Percentiles rank a stretch among this genome's conserved stretches.
Conservation (phyloP, 148 eudicot genomes). For the Rhododendron williamsianum region DNA sequence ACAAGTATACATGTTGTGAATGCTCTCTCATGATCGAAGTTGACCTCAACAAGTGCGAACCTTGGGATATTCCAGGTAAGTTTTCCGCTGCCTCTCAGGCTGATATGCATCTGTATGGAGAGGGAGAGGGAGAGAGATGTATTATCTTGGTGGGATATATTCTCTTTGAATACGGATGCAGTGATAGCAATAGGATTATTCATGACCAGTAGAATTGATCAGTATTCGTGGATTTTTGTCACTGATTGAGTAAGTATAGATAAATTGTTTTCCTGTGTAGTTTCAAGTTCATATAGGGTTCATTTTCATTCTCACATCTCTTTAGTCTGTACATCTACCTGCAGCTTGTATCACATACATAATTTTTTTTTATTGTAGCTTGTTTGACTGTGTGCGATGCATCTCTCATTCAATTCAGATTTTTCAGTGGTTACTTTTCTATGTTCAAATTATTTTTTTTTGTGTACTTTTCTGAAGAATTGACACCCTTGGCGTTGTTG, state of each 20-base stretch:
- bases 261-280: neutral
- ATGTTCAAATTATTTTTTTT: neutral
- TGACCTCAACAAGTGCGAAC: conserved; percentile 89
- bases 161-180: neutral
- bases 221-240: neutral
- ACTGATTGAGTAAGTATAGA: neutral
- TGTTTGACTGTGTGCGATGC: neutral
- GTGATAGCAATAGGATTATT: neutral
- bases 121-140: neutral
- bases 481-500: conserved; percentile 29
- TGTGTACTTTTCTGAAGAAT: conserved; percentile 18
- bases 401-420: conserved; percentile 9
- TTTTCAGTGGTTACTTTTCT: neutral
- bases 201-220: neutral
- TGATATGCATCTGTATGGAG: neutral
- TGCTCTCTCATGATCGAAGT: conserved; percentile 59
- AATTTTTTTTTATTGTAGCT: neutral
- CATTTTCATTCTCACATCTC: neutral
- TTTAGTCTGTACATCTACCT: neutral
- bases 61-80: conserved; percentile 91
- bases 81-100: neutral
- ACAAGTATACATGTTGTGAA: conserved; percentile 33
- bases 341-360: neutral
- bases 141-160: neutral
- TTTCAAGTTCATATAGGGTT: neutral